These are phyloP conservation scores for Plasmodium chabaudi DNA, from an alignment of 169 alveolate genomes.

Conservation along the genomic window DNA sequence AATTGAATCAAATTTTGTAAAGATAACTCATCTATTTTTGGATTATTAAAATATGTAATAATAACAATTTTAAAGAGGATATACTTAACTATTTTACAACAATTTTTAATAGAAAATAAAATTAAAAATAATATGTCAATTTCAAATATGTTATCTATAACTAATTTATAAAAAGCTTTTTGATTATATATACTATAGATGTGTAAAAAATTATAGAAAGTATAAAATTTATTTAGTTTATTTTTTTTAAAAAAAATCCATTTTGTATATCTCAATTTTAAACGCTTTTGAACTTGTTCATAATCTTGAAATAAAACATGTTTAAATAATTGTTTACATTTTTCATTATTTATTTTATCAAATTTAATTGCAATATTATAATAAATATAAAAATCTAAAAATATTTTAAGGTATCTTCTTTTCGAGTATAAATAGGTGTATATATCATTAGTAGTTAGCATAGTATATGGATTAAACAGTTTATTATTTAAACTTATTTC, in stretches of 20 bases:
- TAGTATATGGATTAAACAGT: too few species aligned
- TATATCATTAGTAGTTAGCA: conserved; percentile 9
- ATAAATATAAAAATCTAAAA: conserved; percentile 15
- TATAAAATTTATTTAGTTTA: conserved; percentile 14
- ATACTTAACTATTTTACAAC: not conserved
- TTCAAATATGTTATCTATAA: conserved; percentile 15
- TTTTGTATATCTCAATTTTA: conserved; percentile 19
- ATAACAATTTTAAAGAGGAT: conserved; percentile 14
- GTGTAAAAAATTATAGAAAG: conserved; percentile 20
- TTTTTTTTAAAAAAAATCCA: conserved; percentile 20
- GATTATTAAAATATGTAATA: not conserved
- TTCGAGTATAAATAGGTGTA: conserved; percentile 16
- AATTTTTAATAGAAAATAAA: not conserved
- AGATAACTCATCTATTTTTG: not conserved
- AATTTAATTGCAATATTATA: not conserved
- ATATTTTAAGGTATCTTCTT: not conserved
- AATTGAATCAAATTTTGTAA: too few species aligned
- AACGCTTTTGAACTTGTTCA: not conserved
- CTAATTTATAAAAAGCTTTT: not conserved
- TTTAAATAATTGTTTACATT: not conserved
- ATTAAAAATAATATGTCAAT: conserved; percentile 17
- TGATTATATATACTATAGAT: conserved; percentile 19
- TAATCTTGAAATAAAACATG: conserved; percentile 3
- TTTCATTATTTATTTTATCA: not conserved
- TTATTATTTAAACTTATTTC: too few species aligned